Conservation (phyloP, 371 early-diverging fungal genomes). For the Saksenaea vasiformis region DNA sequence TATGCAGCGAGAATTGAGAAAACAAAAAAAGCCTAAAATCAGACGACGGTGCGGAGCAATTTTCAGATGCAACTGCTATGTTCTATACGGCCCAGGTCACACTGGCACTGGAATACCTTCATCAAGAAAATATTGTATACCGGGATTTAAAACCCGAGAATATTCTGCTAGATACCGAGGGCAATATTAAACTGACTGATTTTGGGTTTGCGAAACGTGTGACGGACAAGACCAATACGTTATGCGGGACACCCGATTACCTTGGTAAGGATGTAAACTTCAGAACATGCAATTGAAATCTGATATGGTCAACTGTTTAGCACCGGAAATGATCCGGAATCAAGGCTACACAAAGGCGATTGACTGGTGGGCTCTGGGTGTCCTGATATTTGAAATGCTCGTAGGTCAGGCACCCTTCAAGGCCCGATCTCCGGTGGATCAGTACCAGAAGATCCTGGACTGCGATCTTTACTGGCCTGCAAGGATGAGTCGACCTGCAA, state of each 20-base stretch:
- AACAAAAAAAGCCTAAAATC: neutral
- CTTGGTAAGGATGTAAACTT: slow-evolving; percentile 41
- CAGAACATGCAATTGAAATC: neutral
- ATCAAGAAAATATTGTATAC: slow-evolving; percentile 89
- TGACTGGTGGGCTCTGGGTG: slow-evolving; percentile 93
- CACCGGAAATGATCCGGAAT: slow-evolving; percentile 96
- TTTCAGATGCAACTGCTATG: slow-evolving; percentile 87
- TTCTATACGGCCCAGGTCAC: slow-evolving; percentile 82
- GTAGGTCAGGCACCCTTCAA: slow-evolving; percentile 93
- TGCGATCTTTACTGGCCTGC: slow-evolving; percentile 75
- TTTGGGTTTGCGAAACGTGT: slow-evolving; percentile 98
- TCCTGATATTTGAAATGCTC: slow-evolving; percentile 90
- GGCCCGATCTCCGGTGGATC: slow-evolving; percentile 87
- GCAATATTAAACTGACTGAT: slow-evolving; percentile 98
- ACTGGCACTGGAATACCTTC: slow-evolving; percentile 86
- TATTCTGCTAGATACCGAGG: slow-evolving; percentile 79
- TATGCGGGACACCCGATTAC: slow-evolving; percentile 99
- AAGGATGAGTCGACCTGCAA: slow-evolving; percentile 84
- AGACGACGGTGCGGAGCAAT: slow-evolving; percentile 50
- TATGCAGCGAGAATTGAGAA: slow-evolving; percentile 14
- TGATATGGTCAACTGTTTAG: slow-evolving; percentile 23
- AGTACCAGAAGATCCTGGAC: slow-evolving; percentile 81
- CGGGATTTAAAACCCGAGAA: slow-evolving; percentile 96
- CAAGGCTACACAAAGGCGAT: slow-evolving; percentile 94
- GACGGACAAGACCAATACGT: slow-evolving; percentile 93